Conservation (phyloP, 495 filamentous ascomycete genomes). For the Aspergillus affinis region DNA sequence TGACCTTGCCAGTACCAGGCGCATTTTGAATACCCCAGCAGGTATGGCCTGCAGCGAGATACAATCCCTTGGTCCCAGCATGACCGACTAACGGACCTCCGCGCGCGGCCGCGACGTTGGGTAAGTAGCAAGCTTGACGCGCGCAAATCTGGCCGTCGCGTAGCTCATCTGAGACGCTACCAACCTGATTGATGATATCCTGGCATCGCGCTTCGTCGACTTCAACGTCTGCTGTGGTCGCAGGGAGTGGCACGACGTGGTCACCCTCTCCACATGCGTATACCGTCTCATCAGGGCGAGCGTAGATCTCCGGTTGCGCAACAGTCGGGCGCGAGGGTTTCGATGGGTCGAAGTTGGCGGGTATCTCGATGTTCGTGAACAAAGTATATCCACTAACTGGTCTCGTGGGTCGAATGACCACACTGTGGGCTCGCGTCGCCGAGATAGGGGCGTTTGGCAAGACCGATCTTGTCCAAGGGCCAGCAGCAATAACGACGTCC, state of each 20-base stretch:
- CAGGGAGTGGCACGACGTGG: slow-evolving; percentile 68
- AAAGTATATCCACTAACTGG: slow-evolving; percentile 84
- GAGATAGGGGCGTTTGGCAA: slow-evolving; percentile 76
- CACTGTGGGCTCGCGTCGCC: slow-evolving; percentile 83
- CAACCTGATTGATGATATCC: slow-evolving; percentile 82
- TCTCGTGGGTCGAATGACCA: slow-evolving; percentile 71
- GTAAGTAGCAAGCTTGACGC: slow-evolving; percentile 92
- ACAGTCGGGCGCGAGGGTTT: slow-evolving; percentile 56
- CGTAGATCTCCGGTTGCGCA: slow-evolving; percentile 90
- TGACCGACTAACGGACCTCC: slow-evolving; percentile 76
- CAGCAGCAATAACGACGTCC: slow-evolving; percentile 79
- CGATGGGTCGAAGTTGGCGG: slow-evolving; percentile 52
- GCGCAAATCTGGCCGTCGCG: slow-evolving; percentile 73
- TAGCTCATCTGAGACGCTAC: slow-evolving; percentile 72
- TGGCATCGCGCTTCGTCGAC: slow-evolving; percentile 77
- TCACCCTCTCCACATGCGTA: slow-evolving; percentile 96
- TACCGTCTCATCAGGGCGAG: slow-evolving; percentile 81
- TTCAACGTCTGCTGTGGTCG: slow-evolving; percentile 72
- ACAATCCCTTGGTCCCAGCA: slow-evolving; percentile 71
- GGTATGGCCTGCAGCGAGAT: slow-evolving; percentile 87
- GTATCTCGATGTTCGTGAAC: slow-evolving; percentile 86
- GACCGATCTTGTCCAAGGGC: slow-evolving; percentile 81
- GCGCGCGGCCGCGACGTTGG: slow-evolving; percentile 63
- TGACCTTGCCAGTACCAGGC: slow-evolving; percentile 83
- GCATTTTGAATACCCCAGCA: slow-evolving; percentile 99